These are phyloP conservation scores for Starmera amethionina DNA, from an alignment of 805 yeast species.

Conservation along the genomic window DNA sequence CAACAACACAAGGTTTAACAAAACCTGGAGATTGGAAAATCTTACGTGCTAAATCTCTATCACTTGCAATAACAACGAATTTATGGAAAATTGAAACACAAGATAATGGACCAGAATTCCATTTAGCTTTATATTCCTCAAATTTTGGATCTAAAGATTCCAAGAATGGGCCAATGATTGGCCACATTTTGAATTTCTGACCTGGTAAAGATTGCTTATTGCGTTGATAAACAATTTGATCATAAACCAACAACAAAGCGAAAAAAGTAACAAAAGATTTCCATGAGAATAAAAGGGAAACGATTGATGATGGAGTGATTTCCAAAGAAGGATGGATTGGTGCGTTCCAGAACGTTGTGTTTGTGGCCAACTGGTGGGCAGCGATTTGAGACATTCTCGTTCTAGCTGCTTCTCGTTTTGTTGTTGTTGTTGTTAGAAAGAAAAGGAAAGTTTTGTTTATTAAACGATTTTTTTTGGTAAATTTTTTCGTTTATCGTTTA, in stretches of 20 bases:
- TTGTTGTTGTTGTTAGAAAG: no score
- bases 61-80: constrained; percentile 88
- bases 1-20: constrained; percentile 97
- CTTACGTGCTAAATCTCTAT: constrained; percentile 82
- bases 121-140: constrained; percentile 84
- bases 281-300: constrained; percentile 19
- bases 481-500: no score
- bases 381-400: no score
- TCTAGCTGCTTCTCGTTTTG: no score
- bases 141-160: constrained; percentile 94
- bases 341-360: no score
- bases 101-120: constrained; percentile 90
- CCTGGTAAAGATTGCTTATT: constrained; percentile 89
- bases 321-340: no score
- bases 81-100: constrained; percentile 98
- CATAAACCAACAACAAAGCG: constrained; percentile 45
- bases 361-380: no score
- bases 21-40: constrained; percentile 74
- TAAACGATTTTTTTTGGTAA: no score
- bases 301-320: no score
- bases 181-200: constrained; percentile 82
- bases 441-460: no score
- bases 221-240: constrained; percentile 68
- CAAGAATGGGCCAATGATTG: constrained; percentile 91
- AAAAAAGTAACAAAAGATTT: constrained; percentile 38